Base-by-base conservation (phyloP, 805 yeast genomes). In the Tetrapisispora arboricola region DNA sequence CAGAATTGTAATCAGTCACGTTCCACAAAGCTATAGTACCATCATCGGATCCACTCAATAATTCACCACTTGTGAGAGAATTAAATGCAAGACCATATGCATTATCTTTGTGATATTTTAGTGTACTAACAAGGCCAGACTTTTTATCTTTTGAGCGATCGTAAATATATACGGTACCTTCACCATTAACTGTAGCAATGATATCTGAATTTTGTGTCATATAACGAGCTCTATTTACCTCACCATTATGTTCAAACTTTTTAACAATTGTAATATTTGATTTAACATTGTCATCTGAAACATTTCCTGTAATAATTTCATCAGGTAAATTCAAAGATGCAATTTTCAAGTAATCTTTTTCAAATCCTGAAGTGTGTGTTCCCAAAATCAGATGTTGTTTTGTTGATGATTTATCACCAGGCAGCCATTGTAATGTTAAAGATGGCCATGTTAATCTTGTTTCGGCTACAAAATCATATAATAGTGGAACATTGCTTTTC, bases 391-490 rank as follows among this genome's bases (percentile, higher is more conserved):
- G 50, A 40, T 73, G 71, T 46, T 81, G 71, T 20, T 69, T 68
- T 11, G 68, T 62, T 3, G 45, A 49, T 25, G 34, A 22, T 41
- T 64, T 65, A 3, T 31, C 20, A 6, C 32, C 33, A 24, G 87
- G 88, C 7, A 80, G 58, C 88, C 92, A 84, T 59, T 84, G 84
- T 4, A 81, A 71, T 1, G 90, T 79, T 38, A 84, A 65, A 2
- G 88, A 78, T 2, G 94, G 94, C 94, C 94, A 84, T 11, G 79
- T 74, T 34, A 84, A 63, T 2, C 82, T 84, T 0, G 90, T 80
- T 54, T 84, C 92, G 37, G 82, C 76, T 25, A 84, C 85, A 55
- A 80, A 83, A 51, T 83, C 87, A 49, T 84, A 84, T 92, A 84
- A 82, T 50, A 71, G 76, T 11, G 84, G 80, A 48, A 88, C 83